These are phyloP conservation scores for Penicillium capsulatum DNA, from an alignment of 2,329 filamentous ascomycete species.

Conservation along the genomic window DNA sequence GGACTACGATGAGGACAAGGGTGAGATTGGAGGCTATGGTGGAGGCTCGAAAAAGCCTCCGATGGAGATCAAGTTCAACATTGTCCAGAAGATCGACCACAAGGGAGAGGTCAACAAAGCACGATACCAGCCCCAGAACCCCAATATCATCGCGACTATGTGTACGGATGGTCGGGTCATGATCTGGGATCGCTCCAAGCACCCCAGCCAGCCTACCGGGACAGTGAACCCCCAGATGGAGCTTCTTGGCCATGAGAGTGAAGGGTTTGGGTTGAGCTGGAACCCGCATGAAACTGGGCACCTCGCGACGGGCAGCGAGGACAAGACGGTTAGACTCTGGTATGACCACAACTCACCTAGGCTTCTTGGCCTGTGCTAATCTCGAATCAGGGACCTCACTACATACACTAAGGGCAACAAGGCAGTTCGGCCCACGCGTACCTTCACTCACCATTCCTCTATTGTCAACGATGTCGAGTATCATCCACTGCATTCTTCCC, in stretches of 20 bases:
- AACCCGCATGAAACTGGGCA: constrained; percentile 77
- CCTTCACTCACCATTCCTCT: constrained; percentile 81
- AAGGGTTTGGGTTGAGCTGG: constrained; percentile 93
- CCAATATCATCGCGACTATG: constrained; percentile 91
- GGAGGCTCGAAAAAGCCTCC: constrained; percentile 64
- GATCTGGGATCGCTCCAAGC: constrained; percentile 94
- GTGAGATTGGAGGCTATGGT: constrained; percentile 91
- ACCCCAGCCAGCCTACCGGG: constrained; percentile 70
- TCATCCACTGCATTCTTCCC: constrained; percentile 76
- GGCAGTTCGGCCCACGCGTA: constrained; percentile 64
- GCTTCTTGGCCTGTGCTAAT: constrained; percentile 2
- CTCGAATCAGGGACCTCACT: constrained; percentile 65
- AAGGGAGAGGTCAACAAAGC: constrained; percentile 98
- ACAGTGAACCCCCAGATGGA: constrained; percentile 77
- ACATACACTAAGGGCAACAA: constrained; percentile 67
- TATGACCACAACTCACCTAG: constrained; percentile 40
- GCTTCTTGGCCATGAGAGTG: constrained; percentile 75
- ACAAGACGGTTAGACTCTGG: constrained; percentile 89
- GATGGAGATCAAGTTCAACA: constrained; percentile 74
- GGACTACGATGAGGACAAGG: constrained; percentile 86
- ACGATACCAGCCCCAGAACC: constrained; percentile 94
- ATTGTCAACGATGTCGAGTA: constrained; percentile 97
- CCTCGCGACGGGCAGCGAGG: constrained; percentile 85
- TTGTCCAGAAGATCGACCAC: constrained; percentile 94
- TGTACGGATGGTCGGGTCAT: constrained; percentile 82